Evolutionary conservation across 768 basidiomycete genomes (phyloP), one percentile per base, ranked within the genome.

Genomic region (Mycena sanguinolenta): DNA sequence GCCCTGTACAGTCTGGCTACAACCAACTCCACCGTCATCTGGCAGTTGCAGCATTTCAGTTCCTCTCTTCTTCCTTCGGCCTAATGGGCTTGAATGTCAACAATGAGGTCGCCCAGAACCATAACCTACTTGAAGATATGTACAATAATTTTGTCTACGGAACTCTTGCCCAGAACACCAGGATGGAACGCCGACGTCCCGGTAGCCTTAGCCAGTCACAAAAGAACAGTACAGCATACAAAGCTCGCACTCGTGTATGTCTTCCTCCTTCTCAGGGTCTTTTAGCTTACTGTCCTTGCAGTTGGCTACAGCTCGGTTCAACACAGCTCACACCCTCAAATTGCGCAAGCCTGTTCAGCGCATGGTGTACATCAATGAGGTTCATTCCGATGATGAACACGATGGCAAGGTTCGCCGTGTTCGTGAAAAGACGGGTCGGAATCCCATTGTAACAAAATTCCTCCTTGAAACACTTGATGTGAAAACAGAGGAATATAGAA

Each of bases 81-180:
- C 49, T 63, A 13, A 6, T 3, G 9, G 39, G 54, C 23, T 23
- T 58, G 5, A 62, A 58, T 1, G 55, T 64, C n/a, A 63, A 63
- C 57, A 9, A 9, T 14, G 38, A 30, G 52, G 14, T 63, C 19
- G 28, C 62, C 16, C 32, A 49, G 1, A 28, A 70, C 30, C n/a
- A 34, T 1, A 23, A 23, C 1, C 58, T 70, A 25, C 52, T 71
- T 28, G 1, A 9, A 21, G 64, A 66, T 25, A 66, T 71, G 63
- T 71, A 71, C 64, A 64, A 71, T 36, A 65, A 66, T 44, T 71
- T 16, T 19, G 42, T 44, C n/a, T n/a, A n/a, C n/a, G n/a, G n/a
- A n/a, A n/a, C n/a, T n/a, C n/a, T n/a, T n/a, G n/a, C n/a, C n/a
- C n/a, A n/a, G n/a, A n/a, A n/a, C n/a, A n/a, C n/a, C n/a, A n/a